Conservation (phyloP, 2,329 filamentous ascomycete genomes). For the Hypoxylon sp. region DNA sequence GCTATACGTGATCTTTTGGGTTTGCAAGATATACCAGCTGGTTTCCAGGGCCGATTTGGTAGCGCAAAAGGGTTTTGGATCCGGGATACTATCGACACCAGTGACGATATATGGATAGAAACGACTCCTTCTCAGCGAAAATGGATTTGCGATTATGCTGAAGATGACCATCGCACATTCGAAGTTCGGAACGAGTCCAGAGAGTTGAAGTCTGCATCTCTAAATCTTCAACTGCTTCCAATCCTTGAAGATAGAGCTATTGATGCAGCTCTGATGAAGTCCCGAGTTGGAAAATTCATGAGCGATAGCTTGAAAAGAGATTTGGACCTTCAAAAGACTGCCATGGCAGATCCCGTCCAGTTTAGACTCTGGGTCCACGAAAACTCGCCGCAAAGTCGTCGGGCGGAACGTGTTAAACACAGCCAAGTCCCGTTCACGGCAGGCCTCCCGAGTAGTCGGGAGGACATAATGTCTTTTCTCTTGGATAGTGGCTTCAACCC, state of each 20-base stretch:
- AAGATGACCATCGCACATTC: slow-evolving; percentile 70
- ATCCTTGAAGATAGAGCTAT: slow-evolving; percentile 73
- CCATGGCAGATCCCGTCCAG: slow-evolving; percentile 62
- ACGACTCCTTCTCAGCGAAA: slow-evolving; percentile 77
- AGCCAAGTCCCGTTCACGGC: slow-evolving; percentile 59
- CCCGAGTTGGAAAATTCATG: slow-evolving; percentile 63
- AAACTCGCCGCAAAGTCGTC: slow-evolving; percentile 48
- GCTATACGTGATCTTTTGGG: slow-evolving; percentile 65
- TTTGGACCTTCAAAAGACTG: slow-evolving; percentile 64
- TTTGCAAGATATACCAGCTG: slow-evolving; percentile 68
- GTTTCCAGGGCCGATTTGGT: slow-evolving; percentile 77
- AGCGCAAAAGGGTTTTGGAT: slow-evolving; percentile 84
- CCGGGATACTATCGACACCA: slow-evolving; percentile 63
- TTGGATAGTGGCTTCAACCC: slow-evolving; percentile 72
- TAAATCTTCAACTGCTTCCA: slow-evolving; percentile 77
- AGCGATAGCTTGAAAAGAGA: slow-evolving; percentile 41
- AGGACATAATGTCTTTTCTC: slow-evolving; percentile 67
- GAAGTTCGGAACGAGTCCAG: slow-evolving; percentile 68
- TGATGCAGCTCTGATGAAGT: slow-evolving; percentile 58
- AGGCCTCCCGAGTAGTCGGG: slow-evolving; percentile 62
- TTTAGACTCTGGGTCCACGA: slow-evolving; percentile 68
- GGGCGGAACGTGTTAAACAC: slow-evolving; percentile 55
- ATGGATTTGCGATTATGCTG: slow-evolving; percentile 66
- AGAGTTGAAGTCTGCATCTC: slow-evolving; percentile 62
- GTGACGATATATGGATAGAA: slow-evolving; percentile 71